Evolutionary conservation across 2,329 filamentous ascomycete species (phyloP), one percentile per base, ranked within the genome.

Genomic region (Nemania sp.): DNA sequence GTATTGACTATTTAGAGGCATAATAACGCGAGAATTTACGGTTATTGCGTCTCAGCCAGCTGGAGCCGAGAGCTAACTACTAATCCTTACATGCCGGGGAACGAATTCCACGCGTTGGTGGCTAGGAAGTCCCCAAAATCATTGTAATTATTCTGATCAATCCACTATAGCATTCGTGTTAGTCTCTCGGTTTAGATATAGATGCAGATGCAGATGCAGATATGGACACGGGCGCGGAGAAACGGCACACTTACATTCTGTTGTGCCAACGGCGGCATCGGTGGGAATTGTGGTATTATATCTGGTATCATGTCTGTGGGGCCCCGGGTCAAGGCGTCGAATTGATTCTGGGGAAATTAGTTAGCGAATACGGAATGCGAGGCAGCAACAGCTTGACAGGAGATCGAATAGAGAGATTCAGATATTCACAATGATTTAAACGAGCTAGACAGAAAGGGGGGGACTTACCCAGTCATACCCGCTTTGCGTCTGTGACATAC

Each of bases 401-500:
- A 22, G 5, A 29, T 20, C 11, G 27, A 22, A 45, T 45, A 45
- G 10, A 35, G 43, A 38, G 20, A 18, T 20, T 26, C 22, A 27
- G 55, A 35, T 11, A 27, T 52, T 52, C 51, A 47, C 26, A 24
- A 20, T 13, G 18, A 29, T 4, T 18, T 20, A 15, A 62, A 32
- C 18, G 41, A 41, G 55, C 27, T 22, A 57, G 51, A 63, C 7
- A 15, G 55, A n/a, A 43, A n/a, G 20, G 1, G n/a, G 41, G 57
- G 8, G 18, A 72, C 75, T 73, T 65, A 77, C 75, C 75, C 75
- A 77, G 66, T 76, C 72, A 61, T 75, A 75, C 13, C 71, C 70
- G 41, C 61, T 68, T 52, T 74, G 72, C 57, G 72, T 62, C 43
- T 71, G 66, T 22, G 64, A 58, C 6, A 68, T 63, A 63, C 67